These are phyloP conservation scores for Anthracocystis setariae DNA, from an alignment of 1,284 basidiomycete species.

Conservation along the genomic window DNA sequence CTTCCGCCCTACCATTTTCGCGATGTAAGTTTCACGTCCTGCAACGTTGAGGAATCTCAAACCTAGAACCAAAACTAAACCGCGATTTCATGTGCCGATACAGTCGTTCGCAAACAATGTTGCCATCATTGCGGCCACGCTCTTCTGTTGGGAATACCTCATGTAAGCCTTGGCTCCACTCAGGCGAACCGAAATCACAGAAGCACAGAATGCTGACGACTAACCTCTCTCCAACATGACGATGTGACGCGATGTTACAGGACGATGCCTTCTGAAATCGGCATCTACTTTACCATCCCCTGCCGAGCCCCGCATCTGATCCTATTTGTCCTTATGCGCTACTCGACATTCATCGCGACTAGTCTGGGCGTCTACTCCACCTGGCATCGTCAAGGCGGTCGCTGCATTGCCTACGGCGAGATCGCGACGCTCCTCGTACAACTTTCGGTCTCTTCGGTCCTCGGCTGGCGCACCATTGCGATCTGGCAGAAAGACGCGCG, in stretches of 20 bases:
- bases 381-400: slow-evolving; percentile 19
- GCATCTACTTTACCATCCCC: slow-evolving; percentile 22
- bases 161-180: slow-evolving; percentile 15
- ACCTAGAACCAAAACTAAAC: not conserved
- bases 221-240: not conserved
- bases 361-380: slow-evolving; percentile 38
- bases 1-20: slow-evolving; percentile 10
- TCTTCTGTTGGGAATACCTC: slow-evolving; percentile 39
- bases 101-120: slow-evolving; percentile 20
- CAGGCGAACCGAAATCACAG: not conserved
- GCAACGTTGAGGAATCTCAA: not conserved
- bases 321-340: slow-evolving; percentile 52
- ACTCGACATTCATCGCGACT: slow-evolving; percentile 41
- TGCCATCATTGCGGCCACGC: slow-evolving; percentile 25
- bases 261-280: slow-evolving; percentile 34
- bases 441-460: slow-evolving; percentile 40
- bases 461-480: slow-evolving; percentile 57
- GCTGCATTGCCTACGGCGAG: slow-evolving; percentile 44
- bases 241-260: slow-evolving; percentile 1
- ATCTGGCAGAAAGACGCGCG: slow-evolving; percentile 55
- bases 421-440: slow-evolving; percentile 49
- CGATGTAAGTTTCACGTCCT: slow-evolving; percentile 13
- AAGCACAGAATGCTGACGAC: not conserved
- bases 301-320: slow-evolving; percentile 42
- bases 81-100: not conserved